Evolutionary conservation across 129 eudicot species (phyloP).

Genomic region (Ambrosia trifida): DNA sequence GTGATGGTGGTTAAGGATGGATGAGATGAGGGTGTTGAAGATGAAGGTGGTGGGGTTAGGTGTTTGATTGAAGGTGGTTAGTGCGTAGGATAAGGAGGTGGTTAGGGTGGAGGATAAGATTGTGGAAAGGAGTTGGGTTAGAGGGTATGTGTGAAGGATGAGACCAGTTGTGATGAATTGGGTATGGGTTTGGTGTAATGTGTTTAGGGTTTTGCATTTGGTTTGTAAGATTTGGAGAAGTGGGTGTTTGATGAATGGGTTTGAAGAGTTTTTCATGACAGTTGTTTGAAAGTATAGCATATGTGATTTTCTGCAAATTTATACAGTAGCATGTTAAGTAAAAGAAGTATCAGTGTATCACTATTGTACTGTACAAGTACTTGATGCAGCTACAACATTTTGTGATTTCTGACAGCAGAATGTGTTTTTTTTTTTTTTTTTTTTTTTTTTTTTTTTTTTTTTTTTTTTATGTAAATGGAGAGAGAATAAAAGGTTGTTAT

Average conservation of each 20-base stretch:
- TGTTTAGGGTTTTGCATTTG: slow-evolving; percentile 50
- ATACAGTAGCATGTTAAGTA: too few species aligned
- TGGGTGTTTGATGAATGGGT: slow-evolving; percentile 50
- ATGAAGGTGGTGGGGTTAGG: slow-evolving; percentile 49
- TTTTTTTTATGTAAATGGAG: too few species aligned
- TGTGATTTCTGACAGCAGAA: slow-evolving; percentile 9
- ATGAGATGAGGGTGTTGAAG: slow-evolving; percentile 68
- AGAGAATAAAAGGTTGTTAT: slow-evolving; percentile 74
- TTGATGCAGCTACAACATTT: too few species aligned
- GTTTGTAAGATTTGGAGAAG: slow-evolving; percentile 43
- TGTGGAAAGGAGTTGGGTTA: slow-evolving; percentile 46
- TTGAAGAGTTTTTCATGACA: slow-evolving; percentile 36
- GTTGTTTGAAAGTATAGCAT: neutral
- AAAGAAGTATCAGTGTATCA: too few species aligned
- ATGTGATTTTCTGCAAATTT: too few species aligned
- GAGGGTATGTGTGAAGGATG: slow-evolving; percentile 68
- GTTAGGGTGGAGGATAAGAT: slow-evolving; percentile 50
- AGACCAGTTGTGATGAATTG: slow-evolving; percentile 68
- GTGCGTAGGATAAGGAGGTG: slow-evolving; percentile 51
- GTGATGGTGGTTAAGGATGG: slow-evolving; percentile 35
- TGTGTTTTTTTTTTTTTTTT: too few species aligned
- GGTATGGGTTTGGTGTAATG: slow-evolving; percentile 60
- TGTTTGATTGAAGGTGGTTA: slow-evolving; percentile 51
- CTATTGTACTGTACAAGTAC: too few species aligned
- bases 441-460: too few species aligned